Evolutionary conservation across 1,139 yeast species (phyloP).

Genomic region (Magnusiomyces suaveolens): DNA sequence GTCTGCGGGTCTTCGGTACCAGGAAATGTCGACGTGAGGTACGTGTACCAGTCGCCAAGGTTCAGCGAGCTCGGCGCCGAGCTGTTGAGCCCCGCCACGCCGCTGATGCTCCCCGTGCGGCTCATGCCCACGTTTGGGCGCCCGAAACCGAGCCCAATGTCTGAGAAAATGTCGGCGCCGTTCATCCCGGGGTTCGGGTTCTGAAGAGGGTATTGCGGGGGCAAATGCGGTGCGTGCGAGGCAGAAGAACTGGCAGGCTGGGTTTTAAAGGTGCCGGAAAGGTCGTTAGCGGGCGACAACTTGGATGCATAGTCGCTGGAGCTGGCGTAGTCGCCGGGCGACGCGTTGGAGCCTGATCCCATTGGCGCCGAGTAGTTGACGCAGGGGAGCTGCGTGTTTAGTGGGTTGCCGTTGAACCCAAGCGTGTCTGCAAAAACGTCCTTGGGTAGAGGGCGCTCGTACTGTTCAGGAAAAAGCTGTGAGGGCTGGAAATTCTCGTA

Average conservation of each 20-base stretch:
- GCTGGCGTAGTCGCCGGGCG: neutral
- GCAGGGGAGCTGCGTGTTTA: neutral
- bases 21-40: constrained; percentile 22
- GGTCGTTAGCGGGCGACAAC: neutral
- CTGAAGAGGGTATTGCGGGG: too few species aligned
- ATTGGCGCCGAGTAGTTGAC: neutral
- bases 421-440: constrained; percentile 3
- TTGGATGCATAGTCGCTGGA: constrained; percentile 1
- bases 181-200: neutral
- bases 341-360: neutral
- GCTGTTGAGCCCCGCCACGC: neutral
- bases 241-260: neutral
- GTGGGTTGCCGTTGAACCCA: neutral
- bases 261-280: neutral
- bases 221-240: too few species aligned
- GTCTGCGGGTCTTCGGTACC: neutral
- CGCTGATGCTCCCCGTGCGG: neutral
- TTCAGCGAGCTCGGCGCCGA: constrained; percentile 28
- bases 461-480: constrained; percentile 31
- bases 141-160: neutral
- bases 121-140: neutral
- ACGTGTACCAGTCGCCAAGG: constrained; percentile 35
- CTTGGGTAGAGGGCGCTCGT: neutral
- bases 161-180: neutral
- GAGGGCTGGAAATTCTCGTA: constrained; percentile 33